Percentiles rank a stretch among this genome's conserved stretches.
phyloP scores from a whole-genome alignment of 1,284 basidiomycete species.

The Sporisorium graminicola region DNA sequence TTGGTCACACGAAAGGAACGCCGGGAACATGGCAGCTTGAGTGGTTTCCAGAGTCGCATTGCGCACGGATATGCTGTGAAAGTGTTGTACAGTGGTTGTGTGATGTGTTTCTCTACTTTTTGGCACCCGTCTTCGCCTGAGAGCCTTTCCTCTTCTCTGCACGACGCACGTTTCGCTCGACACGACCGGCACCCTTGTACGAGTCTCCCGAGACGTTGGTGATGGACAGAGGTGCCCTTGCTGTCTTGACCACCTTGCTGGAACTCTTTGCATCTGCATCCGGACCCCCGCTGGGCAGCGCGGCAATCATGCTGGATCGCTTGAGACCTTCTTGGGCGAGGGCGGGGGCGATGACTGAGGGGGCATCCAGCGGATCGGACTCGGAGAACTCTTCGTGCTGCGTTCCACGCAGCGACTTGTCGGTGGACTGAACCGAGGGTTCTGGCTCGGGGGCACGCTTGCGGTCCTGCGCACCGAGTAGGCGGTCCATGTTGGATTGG shows the following conservation, averaged over 20 bases:
- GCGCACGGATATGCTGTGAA: not conserved
- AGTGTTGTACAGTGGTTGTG: constrained; percentile 5
- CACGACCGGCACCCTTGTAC: constrained; percentile 53
- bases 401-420: constrained; percentile 48
- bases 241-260: constrained; percentile 21
- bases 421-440: constrained; percentile 32
- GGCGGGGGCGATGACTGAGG: constrained; percentile 48
- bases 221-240: constrained; percentile 32
- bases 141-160: constrained; percentile 46
- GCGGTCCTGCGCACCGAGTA: constrained; percentile 55
- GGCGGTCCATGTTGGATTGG: constrained; percentile 63
- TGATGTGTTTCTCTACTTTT: constrained; percentile 4
- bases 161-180: constrained; percentile 39
- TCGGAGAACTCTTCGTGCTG: constrained; percentile 61
- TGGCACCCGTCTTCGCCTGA: constrained; percentile 5
- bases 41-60: constrained; percentile 23
- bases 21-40: not conserved
- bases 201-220: constrained; percentile 45
- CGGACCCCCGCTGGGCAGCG: constrained; percentile 47
- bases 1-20: no score
- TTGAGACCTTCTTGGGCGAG: constrained; percentile 26
- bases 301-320: constrained; percentile 37
- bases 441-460: constrained; percentile 42
- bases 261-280: constrained; percentile 21
- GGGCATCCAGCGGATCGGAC: constrained; percentile 23